These are phyloP conservation scores for Bipolaris sorokiniana DNA, from an alignment of 2,329 filamentous ascomycete genomes.

Conservation along the genomic window DNA sequence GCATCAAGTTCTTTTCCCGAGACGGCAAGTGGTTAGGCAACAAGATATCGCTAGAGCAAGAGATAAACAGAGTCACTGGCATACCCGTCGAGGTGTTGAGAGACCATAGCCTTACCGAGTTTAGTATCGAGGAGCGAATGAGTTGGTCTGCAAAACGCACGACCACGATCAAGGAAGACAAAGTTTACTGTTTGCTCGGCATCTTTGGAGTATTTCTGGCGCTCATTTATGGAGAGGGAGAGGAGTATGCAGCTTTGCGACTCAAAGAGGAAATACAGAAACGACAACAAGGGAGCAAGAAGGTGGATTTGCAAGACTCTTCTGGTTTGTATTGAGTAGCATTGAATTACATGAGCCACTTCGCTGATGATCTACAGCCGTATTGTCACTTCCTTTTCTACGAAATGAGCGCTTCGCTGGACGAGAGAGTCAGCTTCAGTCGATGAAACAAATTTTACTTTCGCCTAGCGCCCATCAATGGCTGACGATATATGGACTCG, in stretches of 20 bases:
- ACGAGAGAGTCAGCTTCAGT: constrained; percentile 19
- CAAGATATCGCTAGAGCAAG: constrained; percentile 17
- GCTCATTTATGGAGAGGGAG: constrained; percentile 30
- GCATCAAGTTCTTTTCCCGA: constrained; percentile 25
- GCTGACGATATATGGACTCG: constrained; percentile 23
- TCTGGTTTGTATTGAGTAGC: constrained; percentile 13
- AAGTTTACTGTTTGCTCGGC: constrained; percentile 33
- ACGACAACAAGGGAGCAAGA: constrained; percentile 15
- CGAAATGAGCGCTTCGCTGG: constrained; percentile 22
- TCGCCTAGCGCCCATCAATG: constrained; percentile 6
- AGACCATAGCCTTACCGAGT: constrained; percentile 14
- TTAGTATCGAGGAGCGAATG: constrained; percentile 30
- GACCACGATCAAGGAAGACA: constrained; percentile 32
- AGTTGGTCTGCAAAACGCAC: constrained; percentile 32
- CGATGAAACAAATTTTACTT: constrained; percentile 12
- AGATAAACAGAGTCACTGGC: constrained; percentile 17
- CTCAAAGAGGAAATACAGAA: constrained; percentile 24
- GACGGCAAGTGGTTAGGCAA: constrained; percentile 17
- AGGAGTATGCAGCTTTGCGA: constrained; percentile 21
- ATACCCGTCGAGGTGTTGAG: constrained; percentile 15
- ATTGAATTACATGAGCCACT: not conserved
- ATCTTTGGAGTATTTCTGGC: constrained; percentile 30
- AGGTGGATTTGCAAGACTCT: constrained; percentile 9
- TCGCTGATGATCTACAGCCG: constrained; percentile 17
- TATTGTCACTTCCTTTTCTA: constrained; percentile 17